Conservation (phyloP, 1,284 basidiomycete genomes). For the Phlebopus sp. region DNA sequence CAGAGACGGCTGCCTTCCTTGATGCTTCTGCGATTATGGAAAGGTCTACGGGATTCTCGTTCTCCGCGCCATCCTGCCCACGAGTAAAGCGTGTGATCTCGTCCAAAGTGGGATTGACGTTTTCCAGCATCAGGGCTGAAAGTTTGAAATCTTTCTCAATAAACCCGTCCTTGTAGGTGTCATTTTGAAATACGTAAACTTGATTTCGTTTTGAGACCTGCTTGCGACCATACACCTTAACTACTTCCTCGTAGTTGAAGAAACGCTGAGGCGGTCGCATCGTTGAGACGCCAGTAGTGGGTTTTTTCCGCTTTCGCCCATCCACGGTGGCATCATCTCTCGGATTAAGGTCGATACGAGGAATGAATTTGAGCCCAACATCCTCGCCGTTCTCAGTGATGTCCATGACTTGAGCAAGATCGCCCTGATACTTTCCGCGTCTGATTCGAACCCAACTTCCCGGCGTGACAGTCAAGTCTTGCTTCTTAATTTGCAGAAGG, state of each 20-base stretch:
- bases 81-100: slow-evolving; percentile 92
- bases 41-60: slow-evolving; percentile 67
- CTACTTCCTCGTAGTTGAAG: slow-evolving; percentile 93
- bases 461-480: slow-evolving; percentile 80
- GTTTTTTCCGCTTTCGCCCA: slow-evolving; percentile 72
- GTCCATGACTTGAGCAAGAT: slow-evolving; percentile 94
- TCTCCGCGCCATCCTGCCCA: slow-evolving; percentile 60
- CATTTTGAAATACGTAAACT: slow-evolving; percentile 84
- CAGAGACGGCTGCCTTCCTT: slow-evolving; percentile 80
- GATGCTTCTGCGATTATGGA: slow-evolving; percentile 88
- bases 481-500: slow-evolving; percentile 93
- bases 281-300: slow-evolving; percentile 41
- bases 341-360: slow-evolving; percentile 94
- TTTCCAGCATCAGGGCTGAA: slow-evolving; percentile 77
- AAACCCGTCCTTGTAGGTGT: slow-evolving; percentile 94
- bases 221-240: slow-evolving; percentile 82
- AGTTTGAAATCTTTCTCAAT: slow-evolving; percentile 96
- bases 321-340: slow-evolving; percentile 72
- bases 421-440: slow-evolving; percentile 91
- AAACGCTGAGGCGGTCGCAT: slow-evolving; percentile 89
- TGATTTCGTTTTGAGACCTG: slow-evolving; percentile 71
- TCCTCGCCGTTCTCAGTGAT: slow-evolving; percentile 93
- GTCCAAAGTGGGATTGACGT: slow-evolving; percentile 93
- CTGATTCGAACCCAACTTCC: slow-evolving; percentile 96
- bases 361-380: slow-evolving; percentile 91